Evolutionary conservation across 1,139 yeast species (phyloP).

Genomic region (Sugiyamaella japonica): DNA sequence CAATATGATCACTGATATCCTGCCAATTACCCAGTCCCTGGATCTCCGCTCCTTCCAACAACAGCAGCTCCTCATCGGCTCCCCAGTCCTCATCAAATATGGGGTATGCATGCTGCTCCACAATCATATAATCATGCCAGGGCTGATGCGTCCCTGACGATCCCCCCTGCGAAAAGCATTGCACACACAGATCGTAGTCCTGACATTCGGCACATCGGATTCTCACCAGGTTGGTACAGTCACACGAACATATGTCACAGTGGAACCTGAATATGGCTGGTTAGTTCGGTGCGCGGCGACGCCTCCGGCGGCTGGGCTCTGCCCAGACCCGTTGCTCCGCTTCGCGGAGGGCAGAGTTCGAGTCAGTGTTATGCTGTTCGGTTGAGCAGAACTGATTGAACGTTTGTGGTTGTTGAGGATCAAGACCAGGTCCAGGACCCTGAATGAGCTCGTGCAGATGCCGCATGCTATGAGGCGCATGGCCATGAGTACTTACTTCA

Average conservation of each 20-base stretch:
- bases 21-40: slow-evolving; percentile 97
- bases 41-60: slow-evolving; percentile 89
- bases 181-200: slow-evolving; percentile 94
- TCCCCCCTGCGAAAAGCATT: slow-evolving; percentile 87
- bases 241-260: slow-evolving; percentile 94
- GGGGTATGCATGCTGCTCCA: slow-evolving; percentile 95
- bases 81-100: slow-evolving; percentile 94
- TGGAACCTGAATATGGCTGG: slow-evolving; percentile 51
- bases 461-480: neutral
- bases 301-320: slow-evolving; percentile 6
- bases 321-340: neutral
- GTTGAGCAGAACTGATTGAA: too few species aligned
- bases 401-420: too few species aligned
- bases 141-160: slow-evolving; percentile 87
- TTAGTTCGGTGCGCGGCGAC: neutral
- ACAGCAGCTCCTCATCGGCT: slow-evolving; percentile 89
- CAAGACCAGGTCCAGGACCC: too few species aligned
- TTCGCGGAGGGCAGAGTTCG: too few species aligned
- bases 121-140: slow-evolving; percentile 86
- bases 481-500: slow-evolving; percentile 35
- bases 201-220: slow-evolving; percentile 88
- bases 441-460: neutral
- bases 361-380: too few species aligned
- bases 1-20: slow-evolving; percentile 92
- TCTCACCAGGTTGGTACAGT: slow-evolving; percentile 88